Conservation (phyloP, 192 early-diverging fungal species). For the Entomortierella beljakovae region DNA sequence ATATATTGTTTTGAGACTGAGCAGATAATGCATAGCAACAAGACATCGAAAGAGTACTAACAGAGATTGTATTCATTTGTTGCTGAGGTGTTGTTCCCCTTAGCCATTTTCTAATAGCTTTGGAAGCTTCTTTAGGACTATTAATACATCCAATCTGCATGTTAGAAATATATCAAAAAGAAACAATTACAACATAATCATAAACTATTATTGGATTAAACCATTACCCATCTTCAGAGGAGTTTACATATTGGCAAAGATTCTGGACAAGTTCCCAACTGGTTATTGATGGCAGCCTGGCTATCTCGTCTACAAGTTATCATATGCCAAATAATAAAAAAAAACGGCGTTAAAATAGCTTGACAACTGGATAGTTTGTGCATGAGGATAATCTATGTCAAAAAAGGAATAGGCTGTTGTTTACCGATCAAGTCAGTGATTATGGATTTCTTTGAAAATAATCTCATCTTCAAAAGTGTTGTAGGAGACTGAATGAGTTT, state of each 20-base stretch:
- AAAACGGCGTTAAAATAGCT: too few relatives aligned
- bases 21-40: neutral
- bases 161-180: neutral
- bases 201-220: neutral
- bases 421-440: too few relatives aligned
- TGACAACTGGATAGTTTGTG: too few relatives aligned
- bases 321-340: too few relatives aligned
- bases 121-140: neutral
- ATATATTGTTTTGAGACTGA: neutral
- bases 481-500: too few relatives aligned
- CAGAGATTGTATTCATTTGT: constrained; percentile 42
- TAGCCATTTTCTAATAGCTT: neutral
- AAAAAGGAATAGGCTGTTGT: too few relatives aligned
- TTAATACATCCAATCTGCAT: neutral
- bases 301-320: too few relatives aligned
- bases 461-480: too few relatives aligned
- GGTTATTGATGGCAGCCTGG: too few relatives aligned
- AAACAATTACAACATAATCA: neutral
- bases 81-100: constrained; percentile 14
- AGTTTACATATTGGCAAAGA: neutral
- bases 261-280: neutral
- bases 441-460: too few relatives aligned
- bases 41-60: constrained; percentile 1
- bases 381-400: too few relatives aligned
- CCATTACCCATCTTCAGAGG: neutral